phyloP scores from a whole-genome alignment of 305 asterid genomes.

The Nicotiana rustica region DNA sequence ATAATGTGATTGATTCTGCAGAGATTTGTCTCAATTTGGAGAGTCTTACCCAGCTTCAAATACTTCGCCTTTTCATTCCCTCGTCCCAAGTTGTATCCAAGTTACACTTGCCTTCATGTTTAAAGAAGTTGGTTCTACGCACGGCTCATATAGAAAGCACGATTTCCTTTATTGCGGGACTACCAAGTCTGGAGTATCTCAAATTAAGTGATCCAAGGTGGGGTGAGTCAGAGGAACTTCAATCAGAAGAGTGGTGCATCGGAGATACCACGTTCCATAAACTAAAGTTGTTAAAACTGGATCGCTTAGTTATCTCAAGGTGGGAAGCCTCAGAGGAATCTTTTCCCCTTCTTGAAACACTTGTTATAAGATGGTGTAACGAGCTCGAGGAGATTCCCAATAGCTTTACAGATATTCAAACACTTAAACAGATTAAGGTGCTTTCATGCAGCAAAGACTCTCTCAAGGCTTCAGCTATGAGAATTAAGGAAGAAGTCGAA shows the following conservation, averaged over 20 bases:
- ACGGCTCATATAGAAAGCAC: not conserved
- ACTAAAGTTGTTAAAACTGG: not conserved
- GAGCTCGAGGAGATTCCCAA: not conserved
- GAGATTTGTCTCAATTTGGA: not conserved
- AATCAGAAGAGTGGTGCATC: not conserved
- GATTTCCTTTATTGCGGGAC: not conserved
- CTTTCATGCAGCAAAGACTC: rapidly evolving
- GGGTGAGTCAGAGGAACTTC: not conserved
- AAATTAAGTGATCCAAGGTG: not conserved
- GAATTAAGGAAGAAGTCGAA: not conserved
- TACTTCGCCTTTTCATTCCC: not conserved
- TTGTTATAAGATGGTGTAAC: not conserved
- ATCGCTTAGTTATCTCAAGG: rapidly evolving
- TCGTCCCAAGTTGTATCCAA: not conserved
- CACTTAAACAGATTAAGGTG: slow-evolving; percentile 2
- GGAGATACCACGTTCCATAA: not conserved
- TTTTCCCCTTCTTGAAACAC: slow-evolving; percentile 19
- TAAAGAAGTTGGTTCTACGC: not conserved
- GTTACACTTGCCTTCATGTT: not conserved
- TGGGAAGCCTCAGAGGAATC: slow-evolving; percentile 30
- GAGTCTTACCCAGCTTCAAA: not conserved
- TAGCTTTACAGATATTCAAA: not conserved
- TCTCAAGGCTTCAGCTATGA: not conserved
- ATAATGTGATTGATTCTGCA: too few species aligned
- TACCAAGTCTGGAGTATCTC: slow-evolving; percentile 8